Base-by-base conservation (phyloP, 2,329 filamentous ascomycete species). In the Claviceps arundinis region DNA sequence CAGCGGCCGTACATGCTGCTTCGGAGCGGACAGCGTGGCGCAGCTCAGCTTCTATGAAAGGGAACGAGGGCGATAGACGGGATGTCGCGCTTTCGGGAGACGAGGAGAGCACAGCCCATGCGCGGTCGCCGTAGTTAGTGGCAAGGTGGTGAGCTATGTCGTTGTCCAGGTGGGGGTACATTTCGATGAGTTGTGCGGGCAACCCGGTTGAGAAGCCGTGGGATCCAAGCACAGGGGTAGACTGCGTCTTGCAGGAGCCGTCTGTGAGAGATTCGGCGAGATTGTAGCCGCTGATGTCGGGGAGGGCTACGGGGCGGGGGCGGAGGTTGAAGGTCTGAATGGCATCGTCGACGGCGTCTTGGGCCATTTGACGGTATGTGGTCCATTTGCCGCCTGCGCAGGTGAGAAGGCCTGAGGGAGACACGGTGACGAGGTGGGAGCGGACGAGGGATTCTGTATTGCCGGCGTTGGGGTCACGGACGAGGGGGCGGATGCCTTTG, bases 321-420 rank as follows among this genome's bases (percentile, higher is more conserved):
- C 72, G 67, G 30, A 90, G 74, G 41, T 71, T 64, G 64, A 88
- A 89, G 49, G 77, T 72, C 56, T 75, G 72, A 68, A 90, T 76
- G 30, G 87, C 87, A 61, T 88, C 82, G 62, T 91, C 86, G 55
- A 93, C 87, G 47, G 85, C 85, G 61, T 91, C 86, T 66, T 93
- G 85, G 50, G 87, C 84, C 87, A 93, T 93, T 64, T 90, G 85
- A 52, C 87, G 84, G 70, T 91, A 93, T 11, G 87, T 93, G 5
- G 87, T 93, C 87, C 87, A 91, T 70, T 91, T 93, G 56, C 87
- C 87, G 59, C 87, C 87, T 37, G 86, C 85, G 66, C 86, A 89
- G 50, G 87, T 91, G 58, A 93, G 71, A 16, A 93, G 76, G 14
- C 86, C 87, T 1, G 85, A 86, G 5, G 78, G 68, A 19, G 87